These are phyloP conservation scores for Ophiostoma sp. DNA, from an alignment of 2,329 filamentous ascomycete genomes.

Conservation along the genomic window DNA sequence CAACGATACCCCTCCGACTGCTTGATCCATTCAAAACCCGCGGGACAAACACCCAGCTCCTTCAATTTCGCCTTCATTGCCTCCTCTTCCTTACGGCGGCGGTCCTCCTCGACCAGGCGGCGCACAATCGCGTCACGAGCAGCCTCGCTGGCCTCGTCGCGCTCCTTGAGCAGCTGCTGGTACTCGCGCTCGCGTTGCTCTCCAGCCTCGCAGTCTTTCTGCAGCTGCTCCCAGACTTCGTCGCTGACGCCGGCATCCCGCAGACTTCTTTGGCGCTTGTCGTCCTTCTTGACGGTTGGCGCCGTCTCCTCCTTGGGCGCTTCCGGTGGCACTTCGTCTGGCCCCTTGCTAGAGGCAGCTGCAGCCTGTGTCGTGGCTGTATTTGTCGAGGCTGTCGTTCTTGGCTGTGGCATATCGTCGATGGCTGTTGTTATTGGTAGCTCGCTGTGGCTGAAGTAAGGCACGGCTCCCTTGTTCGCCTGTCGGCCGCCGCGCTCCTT, in stretches of 20 bases:
- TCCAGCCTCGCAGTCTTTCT: conserved; percentile 43
- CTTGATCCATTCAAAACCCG: conserved; percentile 39
- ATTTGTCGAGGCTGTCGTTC: background rate
- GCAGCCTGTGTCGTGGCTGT: background rate
- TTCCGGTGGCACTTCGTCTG: background rate
- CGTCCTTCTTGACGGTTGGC: background rate
- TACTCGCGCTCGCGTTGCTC: conserved; percentile 37
- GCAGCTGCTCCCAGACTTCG: conserved; percentile 55
- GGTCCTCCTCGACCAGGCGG: conserved; percentile 37
- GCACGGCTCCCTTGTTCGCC: background rate
- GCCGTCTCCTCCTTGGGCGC: too few species aligned
- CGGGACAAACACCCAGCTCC: conserved; percentile 49
- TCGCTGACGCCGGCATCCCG: conserved; percentile 57
- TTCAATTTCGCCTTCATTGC: conserved; percentile 41
- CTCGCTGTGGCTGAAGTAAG: background rate
- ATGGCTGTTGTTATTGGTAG: background rate
- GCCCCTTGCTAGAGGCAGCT: background rate
- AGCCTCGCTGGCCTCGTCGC: conserved; percentile 29
- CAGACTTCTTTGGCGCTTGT: background rate
- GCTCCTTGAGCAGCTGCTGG: conserved; percentile 26
- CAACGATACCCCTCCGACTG: conserved; percentile 12
- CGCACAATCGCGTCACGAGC: conserved; percentile 36
- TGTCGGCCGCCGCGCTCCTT: conserved; percentile 7
- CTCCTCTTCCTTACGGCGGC: conserved; percentile 37
- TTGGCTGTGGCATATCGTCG: background rate